Base-by-base conservation (phyloP, 2,329 filamentous ascomycete genomes). In the Colletotrichum sp. region DNA sequence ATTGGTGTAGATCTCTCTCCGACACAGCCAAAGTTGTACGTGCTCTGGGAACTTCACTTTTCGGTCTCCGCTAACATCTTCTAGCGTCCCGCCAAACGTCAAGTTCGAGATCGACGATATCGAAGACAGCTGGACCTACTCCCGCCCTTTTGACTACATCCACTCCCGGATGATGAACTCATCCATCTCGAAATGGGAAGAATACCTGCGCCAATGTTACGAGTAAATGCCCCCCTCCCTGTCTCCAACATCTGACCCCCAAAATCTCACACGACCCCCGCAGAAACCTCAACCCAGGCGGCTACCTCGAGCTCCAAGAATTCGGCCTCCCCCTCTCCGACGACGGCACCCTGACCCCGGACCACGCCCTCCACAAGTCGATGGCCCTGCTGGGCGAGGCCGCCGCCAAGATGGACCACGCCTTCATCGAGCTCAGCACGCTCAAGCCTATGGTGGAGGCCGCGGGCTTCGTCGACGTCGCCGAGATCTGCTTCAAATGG, bases 161-260 rank as follows among this genome's bases (percentile, higher is more conserved):
- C 91, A 92, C 80, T 89, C 88, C 12, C 88, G 89, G 52, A 86
- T 90, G 78, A 85, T 93, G 78, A 85, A 88, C 9, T 90, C 91
- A 64, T 86, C 87, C 70, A 88, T 92, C 77, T 82, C 85, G 4
- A 90, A 91, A 76, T 92, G 90, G 82, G 86, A 87, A 60, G 85
- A 87, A 48, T 82, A 92, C 26, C 84, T 92, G 72, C 82, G 84
- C 55, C 88, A 89, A 72, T 81, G 88, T 6, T 89, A 82, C 52
- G 80, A 84, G 72, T 80, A 80, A 18, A 36, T 7, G 16, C 34
- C 10, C 26, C 16, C 16, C 87, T 80, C 60, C 85, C 6, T 84
- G 86, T 63, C 80, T 6, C 9, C 18, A 15, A 86, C 8, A 80
- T 84, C 26, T 83, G 84, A 10, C 80, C 81, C 2, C 78, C 21